phyloP scores from a whole-genome alignment of 805 yeast genomes.

The Pichia membranifaciens region DNA sequence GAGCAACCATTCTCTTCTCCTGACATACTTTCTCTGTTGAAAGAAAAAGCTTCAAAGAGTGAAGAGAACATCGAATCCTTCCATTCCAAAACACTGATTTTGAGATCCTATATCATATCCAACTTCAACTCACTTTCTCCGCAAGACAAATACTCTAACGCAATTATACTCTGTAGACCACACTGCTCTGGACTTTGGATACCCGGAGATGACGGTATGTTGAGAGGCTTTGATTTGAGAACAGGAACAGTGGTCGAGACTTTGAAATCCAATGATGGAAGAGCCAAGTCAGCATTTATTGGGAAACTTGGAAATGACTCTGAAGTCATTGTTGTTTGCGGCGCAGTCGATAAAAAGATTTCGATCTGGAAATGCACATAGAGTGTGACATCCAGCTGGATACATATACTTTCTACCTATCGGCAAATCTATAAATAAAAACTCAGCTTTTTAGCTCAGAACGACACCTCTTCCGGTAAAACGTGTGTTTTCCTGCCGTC shows the following conservation, averaged over 20 bases:
- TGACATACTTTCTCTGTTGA: slow-evolving; percentile 4
- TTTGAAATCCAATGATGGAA: slow-evolving; percentile 36
- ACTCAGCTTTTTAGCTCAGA: slow-evolving; percentile 28
- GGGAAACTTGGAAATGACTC: slow-evolving; percentile 21
- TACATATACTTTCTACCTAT: background rate
- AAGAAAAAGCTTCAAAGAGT: background rate
- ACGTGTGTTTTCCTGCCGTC: slow-evolving; percentile 59
- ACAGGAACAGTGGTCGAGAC: slow-evolving; percentile 32
- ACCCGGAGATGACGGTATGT: slow-evolving; percentile 60
- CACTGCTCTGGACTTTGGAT: slow-evolving; percentile 52
- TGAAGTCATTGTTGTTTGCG: slow-evolving; percentile 44
- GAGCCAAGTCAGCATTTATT: slow-evolving; percentile 41
- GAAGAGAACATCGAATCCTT: slow-evolving; percentile 18
- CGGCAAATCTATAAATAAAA: background rate
- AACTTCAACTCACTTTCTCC: slow-evolving; percentile 51
- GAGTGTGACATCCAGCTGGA: too few relatives aligned
- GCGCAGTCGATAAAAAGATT: slow-evolving; percentile 39
- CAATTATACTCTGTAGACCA: slow-evolving; percentile 33
- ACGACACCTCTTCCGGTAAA: slow-evolving; percentile 60
- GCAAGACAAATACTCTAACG: slow-evolving; percentile 60
- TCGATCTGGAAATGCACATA: slow-evolving; percentile 27
- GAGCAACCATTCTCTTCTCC: too few relatives aligned
- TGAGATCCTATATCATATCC: slow-evolving; percentile 34
- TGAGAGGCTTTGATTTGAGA: slow-evolving; percentile 53
- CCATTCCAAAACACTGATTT: slow-evolving; percentile 24